Conservation (phyloP, 192 early-diverging fungal genomes). For the Coemansia sp. region DNA sequence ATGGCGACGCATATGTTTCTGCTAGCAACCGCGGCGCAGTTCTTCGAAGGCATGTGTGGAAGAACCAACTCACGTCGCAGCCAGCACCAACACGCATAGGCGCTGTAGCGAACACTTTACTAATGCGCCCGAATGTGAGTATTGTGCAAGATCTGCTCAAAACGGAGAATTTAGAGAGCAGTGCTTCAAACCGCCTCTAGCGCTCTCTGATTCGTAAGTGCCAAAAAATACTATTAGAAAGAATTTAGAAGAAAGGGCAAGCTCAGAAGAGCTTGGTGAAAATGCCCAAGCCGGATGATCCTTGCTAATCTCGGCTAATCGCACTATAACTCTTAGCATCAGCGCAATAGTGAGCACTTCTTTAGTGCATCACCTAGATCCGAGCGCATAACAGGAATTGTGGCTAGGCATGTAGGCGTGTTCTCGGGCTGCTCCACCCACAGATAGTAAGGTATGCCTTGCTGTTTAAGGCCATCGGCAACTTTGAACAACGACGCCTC, state of each 20-base stretch:
- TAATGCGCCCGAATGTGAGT: neutral
- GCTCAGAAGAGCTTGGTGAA: too few relatives aligned
- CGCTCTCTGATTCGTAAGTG: neutral
- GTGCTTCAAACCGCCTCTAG: neutral
- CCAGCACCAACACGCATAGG: constrained; percentile 12
- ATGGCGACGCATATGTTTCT: neutral
- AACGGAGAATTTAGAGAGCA: neutral
- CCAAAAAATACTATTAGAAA: neutral
- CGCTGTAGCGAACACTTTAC: neutral
- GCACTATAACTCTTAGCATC: neutral
- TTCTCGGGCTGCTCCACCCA: constrained; percentile 84
- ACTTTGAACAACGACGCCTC: constrained; percentile 63
- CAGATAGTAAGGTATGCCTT: constrained; percentile 62
- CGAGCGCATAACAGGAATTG: constrained; percentile 63
- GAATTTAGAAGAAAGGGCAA: neutral
- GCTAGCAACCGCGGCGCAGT: neutral
- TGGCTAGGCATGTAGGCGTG: constrained; percentile 71
- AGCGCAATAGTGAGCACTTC: constrained; percentile 49
- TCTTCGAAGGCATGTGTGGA: neutral
- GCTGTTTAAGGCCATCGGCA: constrained; percentile 57
- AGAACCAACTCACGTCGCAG: constrained; percentile 8
- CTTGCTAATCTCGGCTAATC: constrained; percentile 2
- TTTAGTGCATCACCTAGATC: constrained; percentile 55
- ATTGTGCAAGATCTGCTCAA: neutral
- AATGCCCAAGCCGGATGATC: neutral